A percentile compares a stretch with the other conserved stretches of the same genome.
phyloP scores from a whole-genome alignment of 2,329 filamentous ascomycete genomes.

The Trichoderma afroharzianum region DNA sequence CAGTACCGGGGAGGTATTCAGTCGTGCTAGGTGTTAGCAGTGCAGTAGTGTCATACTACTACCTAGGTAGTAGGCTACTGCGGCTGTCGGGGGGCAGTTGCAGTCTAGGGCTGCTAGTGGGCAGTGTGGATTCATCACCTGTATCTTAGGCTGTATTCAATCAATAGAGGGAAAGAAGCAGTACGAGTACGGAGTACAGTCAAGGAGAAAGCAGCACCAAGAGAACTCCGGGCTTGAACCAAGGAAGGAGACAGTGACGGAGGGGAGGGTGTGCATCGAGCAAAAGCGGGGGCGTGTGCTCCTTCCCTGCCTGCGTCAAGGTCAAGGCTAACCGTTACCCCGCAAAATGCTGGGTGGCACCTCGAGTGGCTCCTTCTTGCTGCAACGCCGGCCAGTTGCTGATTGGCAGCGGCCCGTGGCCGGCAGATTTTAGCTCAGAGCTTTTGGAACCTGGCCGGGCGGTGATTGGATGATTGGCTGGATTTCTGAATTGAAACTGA shows the following conservation, averaged over 20 bases:
- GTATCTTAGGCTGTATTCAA: background rate
- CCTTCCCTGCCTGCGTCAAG: background rate
- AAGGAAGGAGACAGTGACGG: background rate
- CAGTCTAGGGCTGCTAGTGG: background rate
- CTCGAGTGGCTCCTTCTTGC: constrained; percentile 1
- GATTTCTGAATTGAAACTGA: background rate
- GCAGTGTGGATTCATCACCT: background rate
- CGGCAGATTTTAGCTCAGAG: constrained; percentile 14
- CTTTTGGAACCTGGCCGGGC: background rate
- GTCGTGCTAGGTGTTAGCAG: background rate
- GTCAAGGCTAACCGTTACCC: constrained; percentile 13
- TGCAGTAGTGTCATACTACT: background rate
- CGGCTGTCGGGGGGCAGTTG: background rate
- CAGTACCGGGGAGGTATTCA: background rate
- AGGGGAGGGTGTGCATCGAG: background rate
- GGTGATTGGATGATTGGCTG: constrained; percentile 4
- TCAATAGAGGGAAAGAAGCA: background rate
- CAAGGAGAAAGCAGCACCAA: background rate
- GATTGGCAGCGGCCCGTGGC: constrained; percentile 19
- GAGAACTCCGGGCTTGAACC: background rate
- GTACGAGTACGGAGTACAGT: background rate
- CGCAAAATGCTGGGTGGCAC: constrained; percentile 18
- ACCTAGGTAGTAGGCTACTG: no score
- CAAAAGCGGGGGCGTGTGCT: background rate
- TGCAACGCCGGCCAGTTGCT: constrained; percentile 15